Base-by-base conservation (phyloP, 805 yeast genomes). In the Yamadazyma takamatsuzukensis region DNA sequence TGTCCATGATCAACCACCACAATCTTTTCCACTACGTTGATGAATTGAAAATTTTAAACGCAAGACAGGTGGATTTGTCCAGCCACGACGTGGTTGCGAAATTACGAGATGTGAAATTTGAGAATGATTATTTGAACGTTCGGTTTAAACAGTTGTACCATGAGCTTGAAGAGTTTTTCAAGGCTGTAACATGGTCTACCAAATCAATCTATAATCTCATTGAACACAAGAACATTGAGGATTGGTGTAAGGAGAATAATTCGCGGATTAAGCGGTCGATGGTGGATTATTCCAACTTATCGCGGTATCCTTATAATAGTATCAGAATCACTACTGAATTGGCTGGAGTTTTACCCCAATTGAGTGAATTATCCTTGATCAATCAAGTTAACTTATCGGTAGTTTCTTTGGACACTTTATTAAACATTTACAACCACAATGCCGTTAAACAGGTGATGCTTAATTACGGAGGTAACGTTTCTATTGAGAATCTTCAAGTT, bases 21-120 rank as follows among this genome's bases (percentile, higher is more conserved):
- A 40, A 44, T 7, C 27, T 53, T 11, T 43, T 39, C 21, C 30
- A 46, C 10, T 44, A 32, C 22, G 31, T 48, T n/a, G 49, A 44
- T 31, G 43, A 42, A 15, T 36, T 53, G 15, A 39, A 39, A 16
- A 26, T 40, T 10, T 33, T 49, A 21, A 38, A 34, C 19, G 13
- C 41, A 6, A 30, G 33, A 39, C 29, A 27, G 5, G 15, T 33
- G 10, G 36, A 33, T 11, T 30, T 34, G 12, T 29, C 37, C 4
- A 18, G 23, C 10, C n/a, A 13, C 3, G 4, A 10, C 5, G 15
- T 36, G 2, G 15, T 28, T 10, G 15, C 21, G 1, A 6, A 16
- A 6, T 16, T 30, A 23, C 15, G 19, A 3, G 18, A 9, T 12
- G 27, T 39, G 21, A 14, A 22, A 4, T 39, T 39, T 17, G 21